Evolutionary conservation across 2,329 filamentous ascomycete species (phyloP), one percentile per base, ranked within the genome.

Genomic region (Fusarium metavorans): DNA sequence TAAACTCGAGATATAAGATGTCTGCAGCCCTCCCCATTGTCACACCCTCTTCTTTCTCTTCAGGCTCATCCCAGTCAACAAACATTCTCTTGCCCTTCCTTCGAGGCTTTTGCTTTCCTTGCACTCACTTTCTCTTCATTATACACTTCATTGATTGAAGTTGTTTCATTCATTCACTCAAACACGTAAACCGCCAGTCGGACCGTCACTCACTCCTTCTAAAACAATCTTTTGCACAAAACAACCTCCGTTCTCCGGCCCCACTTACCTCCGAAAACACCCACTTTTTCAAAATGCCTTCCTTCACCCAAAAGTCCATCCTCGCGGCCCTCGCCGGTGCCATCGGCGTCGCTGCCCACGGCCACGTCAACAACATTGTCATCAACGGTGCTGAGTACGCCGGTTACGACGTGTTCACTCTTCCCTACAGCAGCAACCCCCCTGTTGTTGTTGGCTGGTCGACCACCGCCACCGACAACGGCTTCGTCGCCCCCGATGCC

Each of bases 401-500:
- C 13, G 76, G 74, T 14, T 80, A 75, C 74, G 74, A 79, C 41
- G 70, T 75, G 60, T 70, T 58, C 70, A 71, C 62, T 20, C 43
- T 68, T 41, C 72, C 76, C 43, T 79, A 77, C 68, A 18, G 52
- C 57, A 58, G 37, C 60, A 23, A 59, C 62, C 72, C 75, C 20
- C 78, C 76, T 37, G 67, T 72, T 50, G 77, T 79, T 13, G 66
- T 79, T 23, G 86, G 84, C 43, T 87, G 85, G 85, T 78, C 80
- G 45, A 82, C 83, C 16, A 73, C 81, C 48, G 82, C 85, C 71
- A 84, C 84, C 58, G 86, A 87, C 78, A 87, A 88, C 80, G 88
- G 88, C 74, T 88, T 87, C 79, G 86, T 89, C 25, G 84, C 80
- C 58, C 83, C 84, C 52, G 77, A 83, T 66, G 81, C 80, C 67